Evolutionary conservation across 768 basidiomycete genomes (phyloP), one percentile per base, ranked within the genome.

Genomic region (Baorangia bicolor): DNA sequence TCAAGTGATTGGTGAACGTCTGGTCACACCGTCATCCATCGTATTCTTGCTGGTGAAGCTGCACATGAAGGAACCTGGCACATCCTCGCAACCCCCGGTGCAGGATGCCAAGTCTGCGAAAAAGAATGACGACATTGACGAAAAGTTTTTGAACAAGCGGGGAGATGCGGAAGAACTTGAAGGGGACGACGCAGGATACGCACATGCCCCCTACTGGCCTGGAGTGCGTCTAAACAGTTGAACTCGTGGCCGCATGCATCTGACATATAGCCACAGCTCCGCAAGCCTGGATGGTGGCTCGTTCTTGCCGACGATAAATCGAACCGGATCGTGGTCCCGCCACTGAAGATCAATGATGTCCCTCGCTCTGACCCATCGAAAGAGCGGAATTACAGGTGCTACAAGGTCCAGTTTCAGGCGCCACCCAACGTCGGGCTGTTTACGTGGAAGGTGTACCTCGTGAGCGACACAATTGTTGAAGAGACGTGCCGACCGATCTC

Each of bases 171-270:
- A 92, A 61, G 85, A 87, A 48, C 59, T 85, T 0, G 71, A 76
- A n/a, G 74, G 74, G 27, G 66, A 65, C n/a, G 61, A 74, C 11
- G 75, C 75, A 49, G 83, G 80, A 27, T 85, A 75, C 55, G 94
- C 89, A n/a, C 95, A 99, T 68, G 92, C 95, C 8, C 96, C 96
- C 5, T 81, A 83, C 65, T 98, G 94, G 94, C 94, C 96, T 53
- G 83, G 80, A 56, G 94, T 95, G 64, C 41, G 88, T 76, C 38
- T 40, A 31, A 39, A 28, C 28, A 25, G 27, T 14, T 20, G 25
- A 16, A 8, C 11, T 0, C 21, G 10, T 54, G 27, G 43, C 34
- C 0, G 14, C 12, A 4, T 21, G 27, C 55, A 20, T 51, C 27
- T 47, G 48, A 54, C 42, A 23, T 37, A 3, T 42, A 10, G 1